Evolutionary conservation across 2,329 filamentous ascomycete genomes (phyloP).

Genomic region (Aphanoascus verrucosus): DNA sequence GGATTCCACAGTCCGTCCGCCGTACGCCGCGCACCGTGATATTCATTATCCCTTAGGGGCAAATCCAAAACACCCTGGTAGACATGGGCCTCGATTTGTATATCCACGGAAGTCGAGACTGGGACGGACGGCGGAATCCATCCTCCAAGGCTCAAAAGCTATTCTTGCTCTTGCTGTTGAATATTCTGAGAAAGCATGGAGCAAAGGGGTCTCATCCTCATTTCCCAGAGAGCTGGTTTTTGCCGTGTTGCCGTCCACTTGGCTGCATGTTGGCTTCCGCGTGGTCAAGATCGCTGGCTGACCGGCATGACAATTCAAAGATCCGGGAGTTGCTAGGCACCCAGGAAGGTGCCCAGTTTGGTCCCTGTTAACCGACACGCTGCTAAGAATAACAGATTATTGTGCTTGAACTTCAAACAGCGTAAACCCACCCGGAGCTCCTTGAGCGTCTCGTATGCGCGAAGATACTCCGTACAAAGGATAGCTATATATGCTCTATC

Average conservation of each 20-base stretch:
- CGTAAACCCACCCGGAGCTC: background rate
- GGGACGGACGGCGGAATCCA: no score
- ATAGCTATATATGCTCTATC: no score
- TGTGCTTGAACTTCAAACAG: background rate
- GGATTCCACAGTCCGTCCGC: background rate
- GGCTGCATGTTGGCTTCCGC: conserved; percentile 10
- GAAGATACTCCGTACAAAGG: background rate
- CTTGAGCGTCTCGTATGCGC: conserved; percentile 1
- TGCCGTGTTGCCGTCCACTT: background rate
- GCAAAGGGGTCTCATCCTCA: background rate
- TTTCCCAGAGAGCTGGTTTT: background rate
- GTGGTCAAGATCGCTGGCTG: conserved; percentile 6
- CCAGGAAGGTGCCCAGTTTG: conserved; percentile 8
- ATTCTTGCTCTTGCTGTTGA: no score
- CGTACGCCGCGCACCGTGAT: background rate
- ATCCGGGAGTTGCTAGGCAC: background rate
- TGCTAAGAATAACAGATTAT: conserved; percentile 7
- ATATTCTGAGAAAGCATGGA: background rate
- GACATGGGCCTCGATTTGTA: no score
- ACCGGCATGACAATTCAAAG: background rate
- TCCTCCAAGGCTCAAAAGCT: no score
- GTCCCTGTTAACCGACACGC: conserved; percentile 6
- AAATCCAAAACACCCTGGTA: background rate
- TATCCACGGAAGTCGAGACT: no score
- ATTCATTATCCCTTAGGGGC: background rate